Conservation (phyloP, 352 stramenopile genomes). For the Pythium periplocum region DNA sequence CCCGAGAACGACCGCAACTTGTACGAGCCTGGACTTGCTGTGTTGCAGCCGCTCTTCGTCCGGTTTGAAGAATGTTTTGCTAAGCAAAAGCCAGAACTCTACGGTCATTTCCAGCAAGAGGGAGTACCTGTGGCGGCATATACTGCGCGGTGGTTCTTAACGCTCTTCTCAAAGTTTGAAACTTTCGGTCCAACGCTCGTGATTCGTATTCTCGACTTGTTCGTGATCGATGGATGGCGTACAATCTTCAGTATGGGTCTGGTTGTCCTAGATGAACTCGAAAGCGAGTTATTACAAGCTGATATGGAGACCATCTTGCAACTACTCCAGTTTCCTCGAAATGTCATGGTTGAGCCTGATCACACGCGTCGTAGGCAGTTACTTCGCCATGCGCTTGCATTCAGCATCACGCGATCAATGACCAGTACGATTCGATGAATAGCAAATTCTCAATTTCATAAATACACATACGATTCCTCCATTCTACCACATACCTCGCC, state of each 20-base stretch:
- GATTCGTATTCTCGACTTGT: slow-evolving; percentile 68
- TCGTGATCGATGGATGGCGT: slow-evolving; percentile 75
- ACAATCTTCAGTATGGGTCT: slow-evolving; percentile 76
- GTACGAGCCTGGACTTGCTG: slow-evolving; percentile 69
- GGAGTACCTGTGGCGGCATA: slow-evolving; percentile 66
- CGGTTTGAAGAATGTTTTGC: slow-evolving; percentile 67
- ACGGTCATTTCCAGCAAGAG: slow-evolving; percentile 49
- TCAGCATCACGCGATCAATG: slow-evolving; percentile 48
- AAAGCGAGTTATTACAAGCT: slow-evolving; percentile 35
- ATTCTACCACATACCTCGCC: too few relatives aligned
- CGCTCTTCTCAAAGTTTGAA: slow-evolving; percentile 80
- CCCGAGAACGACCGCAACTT: slow-evolving; percentile 66
- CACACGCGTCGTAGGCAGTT: slow-evolving; percentile 36
- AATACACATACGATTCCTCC: too few relatives aligned
- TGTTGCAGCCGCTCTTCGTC: slow-evolving; percentile 56
- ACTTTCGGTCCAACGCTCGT: slow-evolving; percentile 65
- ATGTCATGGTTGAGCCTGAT: slow-evolving; percentile 42
- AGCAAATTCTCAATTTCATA: too few relatives aligned
- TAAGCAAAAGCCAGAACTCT: slow-evolving; percentile 60
- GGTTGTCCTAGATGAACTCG: slow-evolving; percentile 71
- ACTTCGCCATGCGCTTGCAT: slow-evolving; percentile 50
- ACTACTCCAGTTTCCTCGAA: slow-evolving; percentile 57
- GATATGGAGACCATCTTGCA: slow-evolving; percentile 70
- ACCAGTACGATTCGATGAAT: not conserved
- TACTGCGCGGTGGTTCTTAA: slow-evolving; percentile 80